Evolutionary conservation across 306 rosid species (phyloP).

Genomic region (Spatholobus suberectus): DNA sequence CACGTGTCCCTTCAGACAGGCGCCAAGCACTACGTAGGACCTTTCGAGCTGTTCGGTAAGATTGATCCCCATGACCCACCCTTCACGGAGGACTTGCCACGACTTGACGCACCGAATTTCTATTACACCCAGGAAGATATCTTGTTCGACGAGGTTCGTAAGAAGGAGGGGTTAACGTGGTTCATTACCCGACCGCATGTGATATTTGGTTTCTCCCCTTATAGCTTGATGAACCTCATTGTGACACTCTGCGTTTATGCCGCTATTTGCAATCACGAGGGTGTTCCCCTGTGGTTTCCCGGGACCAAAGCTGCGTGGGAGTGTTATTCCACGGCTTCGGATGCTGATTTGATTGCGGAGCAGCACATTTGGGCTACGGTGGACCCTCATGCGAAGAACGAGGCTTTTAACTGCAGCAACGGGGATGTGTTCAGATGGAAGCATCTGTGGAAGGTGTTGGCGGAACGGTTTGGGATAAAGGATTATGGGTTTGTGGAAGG

Average conservation of each 20-base stretch:
- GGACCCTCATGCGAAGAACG: slow-evolving; percentile 54
- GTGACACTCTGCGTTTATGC: slow-evolving; percentile 71
- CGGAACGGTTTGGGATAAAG: slow-evolving; percentile 59
- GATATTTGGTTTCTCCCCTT: slow-evolving; percentile 78
- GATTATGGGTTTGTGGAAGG: slow-evolving; percentile 60
- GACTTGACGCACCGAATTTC: slow-evolving; percentile 54
- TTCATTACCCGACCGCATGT: slow-evolving; percentile 56
- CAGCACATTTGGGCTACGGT: slow-evolving; percentile 70
- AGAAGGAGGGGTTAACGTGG: slow-evolving; percentile 69
- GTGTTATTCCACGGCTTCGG: slow-evolving; percentile 50
- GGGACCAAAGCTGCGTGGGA: slow-evolving; percentile 61
- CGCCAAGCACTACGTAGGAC: slow-evolving; percentile 60
- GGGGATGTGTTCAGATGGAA: slow-evolving; percentile 81
- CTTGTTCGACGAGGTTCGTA: slow-evolving; percentile 45
- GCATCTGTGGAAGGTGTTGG: slow-evolving; percentile 68
- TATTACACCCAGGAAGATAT: slow-evolving; percentile 67
- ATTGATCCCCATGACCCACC: slow-evolving; percentile 58
- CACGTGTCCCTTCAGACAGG: slow-evolving; percentile 82
- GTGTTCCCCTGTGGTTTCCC: slow-evolving; percentile 56
- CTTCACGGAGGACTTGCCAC: slow-evolving; percentile 70
- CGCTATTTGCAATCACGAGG: slow-evolving; percentile 74
- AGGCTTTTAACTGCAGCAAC: slow-evolving; percentile 63
- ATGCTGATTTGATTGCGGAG: slow-evolving; percentile 68
- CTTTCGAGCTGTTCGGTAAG: slow-evolving; percentile 45
- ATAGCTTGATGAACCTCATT: slow-evolving; percentile 62